Conservation (phyloP, 257 asterid genomes). For the Verbena officinalis region DNA sequence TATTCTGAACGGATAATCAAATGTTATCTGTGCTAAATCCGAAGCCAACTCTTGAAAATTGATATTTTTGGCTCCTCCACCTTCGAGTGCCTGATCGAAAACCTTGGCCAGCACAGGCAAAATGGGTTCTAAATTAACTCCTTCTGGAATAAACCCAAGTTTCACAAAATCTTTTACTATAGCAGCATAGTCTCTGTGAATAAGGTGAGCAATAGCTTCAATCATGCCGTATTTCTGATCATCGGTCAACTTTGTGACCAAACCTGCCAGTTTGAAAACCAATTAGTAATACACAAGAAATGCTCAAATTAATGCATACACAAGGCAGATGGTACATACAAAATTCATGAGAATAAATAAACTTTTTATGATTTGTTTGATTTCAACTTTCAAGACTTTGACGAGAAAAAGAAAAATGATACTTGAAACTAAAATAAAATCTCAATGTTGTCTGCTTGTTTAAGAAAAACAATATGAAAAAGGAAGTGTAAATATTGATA, state of each 20-base stretch:
- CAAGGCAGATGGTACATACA: background rate
- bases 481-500: too few species aligned
- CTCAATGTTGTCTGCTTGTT: too few species aligned
- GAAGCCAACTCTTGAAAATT: conserved; percentile 98
- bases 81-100: conserved; percentile 99
- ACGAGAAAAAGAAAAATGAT: too few species aligned
- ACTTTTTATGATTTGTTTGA: too few species aligned
- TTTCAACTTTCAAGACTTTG: too few species aligned
- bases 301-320: background rate
- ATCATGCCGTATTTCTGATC: conserved; percentile 98
- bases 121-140: conserved; percentile 93
- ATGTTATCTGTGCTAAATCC: conserved; percentile 97
- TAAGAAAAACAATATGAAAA: too few species aligned
- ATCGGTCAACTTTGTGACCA: conserved; percentile 93
- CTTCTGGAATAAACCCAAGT: conserved; percentile 89
- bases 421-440: too few species aligned
- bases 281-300: conserved; percentile 24
- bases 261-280: conserved; percentile 57
- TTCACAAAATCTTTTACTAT: conserved; percentile 95
- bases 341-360: background rate
- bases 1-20: conserved; percentile 94
- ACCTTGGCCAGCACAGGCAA: conserved; percentile 98
- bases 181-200: conserved; percentile 94
- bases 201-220: conserved; percentile 98
- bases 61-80: conserved; percentile 96